phyloP scores from a whole-genome alignment of 2,329 filamentous ascomycete species.

The Hypoxylon sp. region DNA sequence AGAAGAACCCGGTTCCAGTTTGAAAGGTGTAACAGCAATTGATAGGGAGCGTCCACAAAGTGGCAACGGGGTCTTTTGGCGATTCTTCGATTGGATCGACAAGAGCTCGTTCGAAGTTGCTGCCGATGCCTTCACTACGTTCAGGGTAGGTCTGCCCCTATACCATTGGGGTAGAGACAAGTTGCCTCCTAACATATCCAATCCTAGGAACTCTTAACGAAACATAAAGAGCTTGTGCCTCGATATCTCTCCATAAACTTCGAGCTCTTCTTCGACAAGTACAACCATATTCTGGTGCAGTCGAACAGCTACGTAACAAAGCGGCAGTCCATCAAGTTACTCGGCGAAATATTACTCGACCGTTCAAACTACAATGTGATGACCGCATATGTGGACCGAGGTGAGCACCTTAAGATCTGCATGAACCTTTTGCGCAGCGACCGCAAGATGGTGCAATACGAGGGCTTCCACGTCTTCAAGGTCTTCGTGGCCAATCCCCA shows the following conservation, averaged over 20 bases:
- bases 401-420: constrained; percentile 96
- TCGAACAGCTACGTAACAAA: constrained; percentile 98
- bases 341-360: constrained; percentile 94
- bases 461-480: constrained; percentile 99
- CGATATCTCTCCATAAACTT: constrained; percentile 92
- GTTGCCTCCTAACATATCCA: constrained; percentile 36
- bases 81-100: constrained; percentile 97
- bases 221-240: constrained; percentile 91
- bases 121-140: constrained; percentile 97
- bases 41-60: constrained; percentile 81
- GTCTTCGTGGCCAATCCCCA: constrained; percentile 99
- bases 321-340: constrained; percentile 95
- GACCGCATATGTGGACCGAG: constrained; percentile 95
- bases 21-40: constrained; percentile 82
- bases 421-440: constrained; percentile 98
- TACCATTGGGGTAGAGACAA: neutral
- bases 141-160: constrained; percentile 74
- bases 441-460: constrained; percentile 98
- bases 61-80: constrained; percentile 93
- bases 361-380: constrained; percentile 98
- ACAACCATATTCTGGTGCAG: constrained; percentile 89
- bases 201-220: constrained; percentile 87
- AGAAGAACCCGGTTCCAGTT: constrained; percentile 76
- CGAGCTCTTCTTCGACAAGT: constrained; percentile 90
- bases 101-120: constrained; percentile 96